Base-by-base conservation (phyloP, 805 yeast species). In the Danielia oregonensis region DNA sequence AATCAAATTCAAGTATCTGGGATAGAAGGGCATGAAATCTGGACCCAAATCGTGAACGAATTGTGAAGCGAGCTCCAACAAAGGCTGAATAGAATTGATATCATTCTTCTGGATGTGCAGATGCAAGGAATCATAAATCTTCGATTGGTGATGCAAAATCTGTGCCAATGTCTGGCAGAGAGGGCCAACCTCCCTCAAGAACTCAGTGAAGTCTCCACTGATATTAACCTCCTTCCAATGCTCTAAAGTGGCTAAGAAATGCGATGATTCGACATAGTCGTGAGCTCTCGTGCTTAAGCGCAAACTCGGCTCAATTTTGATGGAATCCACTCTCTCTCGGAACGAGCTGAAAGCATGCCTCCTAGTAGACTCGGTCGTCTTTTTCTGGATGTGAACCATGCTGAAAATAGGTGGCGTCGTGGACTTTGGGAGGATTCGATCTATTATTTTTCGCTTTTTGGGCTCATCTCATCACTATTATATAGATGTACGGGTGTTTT, bases 1-100 rank as follows among this genome's bases (percentile, higher is more conserved):
- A 26, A 89, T 67, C 16, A 73, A 46, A 0, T 51, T 44, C 30
- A 91, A 59, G 1, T 87, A 61, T 17, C 60, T 54, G 2, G 63
- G 63, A 51, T 86, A 88, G 51, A 65, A 87, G 6, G 74, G 76
- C 66, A 87, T 72, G 52, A 89, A 93, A 47, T 91, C 97, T 2
- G 91, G 82, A 7, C 96, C 97, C 42, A 91, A 63, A 63, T 91
- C 98, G 49, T 86, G 96, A 26, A 88, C 80, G 48, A 93, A 82
- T 51, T 88, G 95, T 0, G 95, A 76, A 16, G 88, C 56, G 35
- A 65, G 54, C 54, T 93, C 98, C 32, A 87, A 59, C 18, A 86
- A 54, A 3, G 97, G 91, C 55, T 88, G 93, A 29, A 85, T 61
- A 1, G 96, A 78, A 37, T 82, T 65, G 15, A 70, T 69, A 53